Percentiles rank a stretch among this genome's conserved stretches.
These are phyloP conservation scores for Xylaria sp. DNA, from an alignment of 2,329 filamentous ascomycete species.

Conservation along the genomic window DNA sequence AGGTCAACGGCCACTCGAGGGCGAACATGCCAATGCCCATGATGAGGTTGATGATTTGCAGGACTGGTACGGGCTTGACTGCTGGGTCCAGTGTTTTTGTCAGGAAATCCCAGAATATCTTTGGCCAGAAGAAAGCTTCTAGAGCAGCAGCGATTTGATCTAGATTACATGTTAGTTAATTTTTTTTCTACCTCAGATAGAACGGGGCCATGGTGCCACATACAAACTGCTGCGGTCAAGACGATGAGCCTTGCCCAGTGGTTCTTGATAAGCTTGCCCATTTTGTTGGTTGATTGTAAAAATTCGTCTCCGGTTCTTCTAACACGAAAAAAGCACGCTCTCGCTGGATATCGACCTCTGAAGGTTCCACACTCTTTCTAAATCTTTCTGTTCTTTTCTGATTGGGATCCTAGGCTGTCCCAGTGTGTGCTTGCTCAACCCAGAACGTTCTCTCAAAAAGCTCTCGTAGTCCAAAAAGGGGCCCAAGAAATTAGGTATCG, in stretches of 20 bases:
- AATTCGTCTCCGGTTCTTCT: conserved; percentile 24
- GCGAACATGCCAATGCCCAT: conserved; percentile 81
- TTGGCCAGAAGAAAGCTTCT: conserved; percentile 96
- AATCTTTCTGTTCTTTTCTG: conserved; percentile 25
- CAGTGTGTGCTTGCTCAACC: conserved; percentile 31
- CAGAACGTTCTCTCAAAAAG: conserved; percentile 27
- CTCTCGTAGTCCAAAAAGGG: conserved; percentile 36
- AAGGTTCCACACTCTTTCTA: conserved; percentile 41
- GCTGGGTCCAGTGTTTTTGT: conserved; percentile 89
- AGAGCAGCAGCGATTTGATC: conserved; percentile 88
- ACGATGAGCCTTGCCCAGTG: conserved; percentile 97
- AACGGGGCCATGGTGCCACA: conserved; percentile 42
- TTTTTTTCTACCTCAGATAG: not conserved
- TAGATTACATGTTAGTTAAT: conserved; percentile 56
- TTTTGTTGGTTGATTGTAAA: conserved; percentile 55
- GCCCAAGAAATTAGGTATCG: conserved; percentile 33
- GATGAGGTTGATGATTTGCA: conserved; percentile 91
- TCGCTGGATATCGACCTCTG: conserved; percentile 37
- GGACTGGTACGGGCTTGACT: conserved; percentile 85
- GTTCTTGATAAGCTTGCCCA: conserved; percentile 99
- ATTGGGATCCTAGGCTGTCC: conserved; percentile 31
- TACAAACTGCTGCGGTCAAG: conserved; percentile 77
- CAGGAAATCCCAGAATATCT: conserved; percentile 97
- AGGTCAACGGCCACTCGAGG: conserved; percentile 89
- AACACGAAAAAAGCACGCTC: conserved; percentile 28